Evolutionary conservation across 164 flowering plant genomes (phyloP), one percentile per base, ranked within the genome.

Genomic region (Macadamia tetraphylla): DNA sequence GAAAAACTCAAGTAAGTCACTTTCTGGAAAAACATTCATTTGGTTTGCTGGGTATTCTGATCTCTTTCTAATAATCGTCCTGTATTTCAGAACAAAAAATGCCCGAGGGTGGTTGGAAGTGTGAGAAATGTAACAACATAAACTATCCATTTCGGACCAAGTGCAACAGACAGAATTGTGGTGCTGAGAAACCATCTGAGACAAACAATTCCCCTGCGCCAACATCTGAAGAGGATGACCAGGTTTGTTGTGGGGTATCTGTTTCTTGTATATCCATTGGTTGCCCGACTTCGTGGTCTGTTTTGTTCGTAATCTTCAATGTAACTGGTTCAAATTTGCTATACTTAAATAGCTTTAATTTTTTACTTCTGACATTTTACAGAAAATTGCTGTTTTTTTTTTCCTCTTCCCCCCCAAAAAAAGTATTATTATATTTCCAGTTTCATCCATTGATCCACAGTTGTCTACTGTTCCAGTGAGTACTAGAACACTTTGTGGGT

Each of bases 391-490:
- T 12, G 9, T 1, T 46, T n/a, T n/a, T n/a, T n/a, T n/a, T n/a
- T n/a, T 46, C 7, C 29, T 49, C 58, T 48, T 15, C 56, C 6
- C 64, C 23, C 23, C 40, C 62, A 11, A 32, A 55, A 11, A 32
- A 55, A 60, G 64, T 69, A 55, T 74, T 79, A 71, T 17, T 67
- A 31, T 66, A n/a, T 40, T 62, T 63, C 62, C 60, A 62, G 58
- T 59, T 77, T 64, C 83, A 72, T 75, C 66, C 69, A 65, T 86
- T 91, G 77, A 88, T 88, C 79, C 74, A 62, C 64, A 68, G 72
- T 83, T 94, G 81, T 91, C 81, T 91, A 85, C 82, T 94, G 95
- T 92, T 92, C 99, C 99, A 94, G 99, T 92, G 97, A 94, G 97
- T 94, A 72, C 86, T 90, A 88, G 86, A 88, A 79, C 86, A 76